Conservation (phyloP, 306 rosid genomes). For the Castanea mollissima region DNA sequence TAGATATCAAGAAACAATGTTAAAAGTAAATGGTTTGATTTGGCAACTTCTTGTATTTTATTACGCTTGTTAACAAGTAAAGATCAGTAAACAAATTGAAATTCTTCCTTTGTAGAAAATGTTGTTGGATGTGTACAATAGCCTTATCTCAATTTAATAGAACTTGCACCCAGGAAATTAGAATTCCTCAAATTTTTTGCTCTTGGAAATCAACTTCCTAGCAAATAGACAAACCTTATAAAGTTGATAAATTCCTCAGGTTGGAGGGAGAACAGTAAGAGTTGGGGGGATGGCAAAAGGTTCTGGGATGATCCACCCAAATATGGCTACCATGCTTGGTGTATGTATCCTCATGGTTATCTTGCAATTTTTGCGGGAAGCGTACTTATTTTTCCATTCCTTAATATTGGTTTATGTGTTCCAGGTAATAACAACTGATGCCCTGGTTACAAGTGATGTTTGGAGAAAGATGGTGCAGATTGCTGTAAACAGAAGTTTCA, state of each 20-base stretch:
- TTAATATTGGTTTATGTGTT: background rate
- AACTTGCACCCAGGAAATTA: background rate
- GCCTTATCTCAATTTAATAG: background rate
- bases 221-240: background rate
- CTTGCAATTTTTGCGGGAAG: constrained; percentile 13
- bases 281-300: constrained; percentile 99
- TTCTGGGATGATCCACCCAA: constrained; percentile 99
- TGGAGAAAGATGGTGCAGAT: constrained; percentile 91
- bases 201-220: background rate
- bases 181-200: background rate
- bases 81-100: background rate
- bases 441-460: constrained; percentile 61
- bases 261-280: constrained; percentile 66
- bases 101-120: background rate
- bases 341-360: constrained; percentile 46
- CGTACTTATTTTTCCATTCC: background rate
- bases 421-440: constrained; percentile 94
- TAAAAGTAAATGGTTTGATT: background rate
- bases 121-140: background rate
- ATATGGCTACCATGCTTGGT: constrained; percentile 98
- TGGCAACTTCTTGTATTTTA: background rate
- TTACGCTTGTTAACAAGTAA: background rate
- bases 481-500: constrained; percentile 90
- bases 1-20: background rate
- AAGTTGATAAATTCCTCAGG: constrained; percentile 43